Evolutionary conservation across 192 early-diverging fungal species (phyloP), one percentile per base, ranked within the genome.

Genomic region (Mortierella antarctica): DNA sequence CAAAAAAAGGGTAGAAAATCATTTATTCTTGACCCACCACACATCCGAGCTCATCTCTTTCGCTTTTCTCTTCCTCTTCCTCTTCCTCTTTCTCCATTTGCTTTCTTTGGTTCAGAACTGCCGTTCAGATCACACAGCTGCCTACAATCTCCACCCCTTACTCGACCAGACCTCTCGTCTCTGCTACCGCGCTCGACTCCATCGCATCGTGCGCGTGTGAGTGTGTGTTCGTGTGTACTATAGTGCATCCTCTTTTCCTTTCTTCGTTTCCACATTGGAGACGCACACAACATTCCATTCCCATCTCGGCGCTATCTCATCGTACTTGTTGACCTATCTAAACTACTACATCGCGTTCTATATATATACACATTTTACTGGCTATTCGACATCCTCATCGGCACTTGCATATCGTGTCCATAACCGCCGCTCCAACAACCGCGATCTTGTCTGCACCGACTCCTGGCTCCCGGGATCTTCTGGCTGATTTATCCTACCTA

Each of bases 291-390:
- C 31, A 31, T 31, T 51, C 48, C 45, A 10, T 40, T 40, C 17
- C n/a, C 57, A 70, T 70, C 57, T 70, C 40, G 7, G 67, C 60
- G 67, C 60, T 66, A 66, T 45, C 64, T 62, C n/a, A 23, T 0
- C 23, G 1, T 15, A 31, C 42, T 39, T 44, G 49, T 52, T 70
- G n/a, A 14, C 41, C 31, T 56, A 41, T 58, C 48, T 60, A 31
- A 42, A 50, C 18, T 69, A n/a, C 47, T 31, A 31, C 31, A 31
- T 39, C 15, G 57, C 31, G 31, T 51, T 51, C 45, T 64, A 64
- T 21, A 40, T 64, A n/a, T 51, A 31, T 39, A 15, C 23, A 14
- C 31, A 39, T 13, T 64, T 12, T 15, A 20, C 51, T 64, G 20
- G 9, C 31, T 58, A 1, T 31, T 64, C 60, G 18, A 14, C 60